Evolutionary conservation across 139 green algal species (phyloP).

Genomic region (Tetradesmus obliquus): DNA sequence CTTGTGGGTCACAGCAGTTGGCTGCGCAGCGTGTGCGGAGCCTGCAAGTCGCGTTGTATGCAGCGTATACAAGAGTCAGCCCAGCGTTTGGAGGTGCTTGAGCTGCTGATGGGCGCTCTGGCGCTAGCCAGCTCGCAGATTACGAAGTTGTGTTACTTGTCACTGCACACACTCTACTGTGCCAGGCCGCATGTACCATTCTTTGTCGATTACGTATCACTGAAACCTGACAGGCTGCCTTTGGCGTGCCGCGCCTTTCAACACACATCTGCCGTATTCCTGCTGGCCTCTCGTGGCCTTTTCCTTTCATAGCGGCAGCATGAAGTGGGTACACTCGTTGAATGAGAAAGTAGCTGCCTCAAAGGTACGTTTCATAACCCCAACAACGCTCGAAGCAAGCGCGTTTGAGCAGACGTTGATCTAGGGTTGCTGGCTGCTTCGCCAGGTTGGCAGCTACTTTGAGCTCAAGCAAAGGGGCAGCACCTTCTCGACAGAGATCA

Average conservation of each 20-base stretch:
- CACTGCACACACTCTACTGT: no score
- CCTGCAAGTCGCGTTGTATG: no score
- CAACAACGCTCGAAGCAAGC: background rate
- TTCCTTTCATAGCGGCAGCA: background rate
- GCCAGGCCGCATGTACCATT: no score
- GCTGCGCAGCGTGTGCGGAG: no score
- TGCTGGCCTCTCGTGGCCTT: background rate
- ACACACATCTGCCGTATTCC: background rate
- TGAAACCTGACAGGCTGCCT: background rate
- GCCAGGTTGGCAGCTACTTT: slow-evolving; percentile 76
- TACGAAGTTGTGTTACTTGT: no score
- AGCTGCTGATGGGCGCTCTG: no score
- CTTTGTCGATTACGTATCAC: background rate
- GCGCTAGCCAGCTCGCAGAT: no score
- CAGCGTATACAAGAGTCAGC: no score
- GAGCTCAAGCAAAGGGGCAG: slow-evolving; percentile 65
- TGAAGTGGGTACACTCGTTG: slow-evolving; percentile 28
- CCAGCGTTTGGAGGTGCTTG: no score
- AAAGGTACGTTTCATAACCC: background rate
- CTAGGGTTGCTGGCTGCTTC: background rate
- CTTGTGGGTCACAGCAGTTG: no score
- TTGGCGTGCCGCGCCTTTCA: background rate
- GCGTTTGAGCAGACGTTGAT: background rate
- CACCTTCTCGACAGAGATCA: slow-evolving; percentile 73
- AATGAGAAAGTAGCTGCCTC: slow-evolving; percentile 20